Conservation (phyloP, 1,284 basidiomycete species). For the Mycena sp. region DNA sequence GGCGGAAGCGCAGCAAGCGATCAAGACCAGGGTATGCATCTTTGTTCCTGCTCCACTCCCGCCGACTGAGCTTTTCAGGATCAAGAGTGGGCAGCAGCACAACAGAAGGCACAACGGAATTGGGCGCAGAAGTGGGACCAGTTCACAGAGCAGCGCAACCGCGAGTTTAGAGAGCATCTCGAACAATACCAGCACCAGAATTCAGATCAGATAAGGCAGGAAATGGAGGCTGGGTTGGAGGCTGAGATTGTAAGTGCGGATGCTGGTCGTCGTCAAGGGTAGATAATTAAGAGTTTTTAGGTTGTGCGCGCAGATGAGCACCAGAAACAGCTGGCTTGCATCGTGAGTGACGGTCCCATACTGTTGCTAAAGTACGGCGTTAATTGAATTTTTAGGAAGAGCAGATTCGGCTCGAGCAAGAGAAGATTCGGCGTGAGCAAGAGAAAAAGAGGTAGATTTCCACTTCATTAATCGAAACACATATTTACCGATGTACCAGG, state of each 20-base stretch:
- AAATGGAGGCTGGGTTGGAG: no score
- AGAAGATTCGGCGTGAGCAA: no score
- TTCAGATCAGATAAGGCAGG: background rate
- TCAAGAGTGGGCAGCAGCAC: background rate
- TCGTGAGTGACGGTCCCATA: background rate
- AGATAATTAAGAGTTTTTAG: background rate
- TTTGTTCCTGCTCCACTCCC: no score
- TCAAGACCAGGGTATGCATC: no score
- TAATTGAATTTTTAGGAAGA: conserved; percentile 1
- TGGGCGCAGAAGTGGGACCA: no score
- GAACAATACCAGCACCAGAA: background rate
- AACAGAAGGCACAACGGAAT: background rate
- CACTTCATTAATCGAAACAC: background rate
- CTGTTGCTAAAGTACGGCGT: background rate
- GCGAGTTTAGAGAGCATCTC: background rate
- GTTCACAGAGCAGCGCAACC: no score
- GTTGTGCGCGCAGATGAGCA: background rate
- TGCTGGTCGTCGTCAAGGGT: background rate
- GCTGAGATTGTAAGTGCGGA: background rate
- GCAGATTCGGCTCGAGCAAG: background rate
- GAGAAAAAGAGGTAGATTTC: background rate
- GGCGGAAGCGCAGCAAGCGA: no score
- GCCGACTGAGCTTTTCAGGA: background rate
- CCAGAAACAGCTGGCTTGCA: background rate
- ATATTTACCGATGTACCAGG: conserved; percentile 2